Evolutionary conservation across 2,329 filamentous ascomycete species (phyloP).

Genomic region (Pyricularia grisea): DNA sequence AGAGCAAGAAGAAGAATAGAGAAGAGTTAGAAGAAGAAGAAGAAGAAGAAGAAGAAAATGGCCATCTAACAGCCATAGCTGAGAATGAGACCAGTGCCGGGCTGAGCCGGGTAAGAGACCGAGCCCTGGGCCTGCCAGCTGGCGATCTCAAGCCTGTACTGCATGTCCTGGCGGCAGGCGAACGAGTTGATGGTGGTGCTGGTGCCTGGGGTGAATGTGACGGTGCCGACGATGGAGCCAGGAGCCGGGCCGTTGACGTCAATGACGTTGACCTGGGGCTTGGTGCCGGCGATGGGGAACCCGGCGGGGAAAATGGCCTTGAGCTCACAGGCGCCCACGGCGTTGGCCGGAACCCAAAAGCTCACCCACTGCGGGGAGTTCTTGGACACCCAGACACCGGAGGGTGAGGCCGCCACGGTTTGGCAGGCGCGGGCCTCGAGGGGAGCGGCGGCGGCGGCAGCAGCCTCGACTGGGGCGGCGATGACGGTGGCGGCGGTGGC

Average conservation of each 20-base stretch:
- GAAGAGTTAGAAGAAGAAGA: too few relatives aligned
- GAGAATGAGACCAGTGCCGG: slow-evolving; percentile 5
- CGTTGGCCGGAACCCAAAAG: slow-evolving; percentile 11
- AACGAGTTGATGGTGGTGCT: slow-evolving; percentile 15
- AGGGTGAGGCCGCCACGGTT: slow-evolving; percentile 1
- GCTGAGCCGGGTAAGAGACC: slow-evolving; percentile 5
- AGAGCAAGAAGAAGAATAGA: too few relatives aligned
- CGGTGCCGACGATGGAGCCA: slow-evolving; percentile 15
- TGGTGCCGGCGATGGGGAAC: slow-evolving; percentile 13
- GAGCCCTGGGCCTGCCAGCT: slow-evolving; percentile 4
- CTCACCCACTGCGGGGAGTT: slow-evolving; percentile 8
- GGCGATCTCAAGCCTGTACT: slow-evolving; percentile 14
- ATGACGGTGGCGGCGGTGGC: slow-evolving; percentile 8
- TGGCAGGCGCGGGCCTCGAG: slow-evolving; percentile 8
- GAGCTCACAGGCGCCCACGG: slow-evolving; percentile 16
- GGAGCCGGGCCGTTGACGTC: slow-evolving; percentile 12
- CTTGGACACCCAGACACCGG: slow-evolving; percentile 6
- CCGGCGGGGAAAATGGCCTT: slow-evolving; percentile 17
- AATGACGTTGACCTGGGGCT: slow-evolving; percentile 11
- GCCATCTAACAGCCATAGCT: slow-evolving; percentile 4
- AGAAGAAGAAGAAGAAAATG: too few relatives aligned
- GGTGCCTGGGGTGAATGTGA: slow-evolving; percentile 12
- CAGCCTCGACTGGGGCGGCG: slow-evolving; percentile 3
- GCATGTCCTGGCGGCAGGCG: slow-evolving; percentile 15
- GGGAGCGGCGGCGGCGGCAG: slow-evolving; percentile 1